phyloP scores from a whole-genome alignment of 371 early-diverging fungal genomes.

The Rhizomucor pusillus region DNA sequence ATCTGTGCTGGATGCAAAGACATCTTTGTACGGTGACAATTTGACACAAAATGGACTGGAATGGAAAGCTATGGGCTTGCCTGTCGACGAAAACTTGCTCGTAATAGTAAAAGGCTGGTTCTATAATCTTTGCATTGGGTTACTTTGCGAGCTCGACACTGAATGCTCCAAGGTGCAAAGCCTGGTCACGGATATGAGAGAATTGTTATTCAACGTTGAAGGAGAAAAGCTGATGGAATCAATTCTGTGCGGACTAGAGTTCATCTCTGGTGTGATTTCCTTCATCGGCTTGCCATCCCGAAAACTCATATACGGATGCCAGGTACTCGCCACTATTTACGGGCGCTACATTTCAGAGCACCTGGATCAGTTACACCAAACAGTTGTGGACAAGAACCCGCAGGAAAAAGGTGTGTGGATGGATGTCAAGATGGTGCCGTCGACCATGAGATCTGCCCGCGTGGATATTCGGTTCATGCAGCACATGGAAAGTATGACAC shows the following conservation, averaged over 20 bases:
- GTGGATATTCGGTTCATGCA: slow-evolving; percentile 44
- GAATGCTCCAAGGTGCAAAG: slow-evolving; percentile 36
- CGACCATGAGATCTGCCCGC: slow-evolving; percentile 4
- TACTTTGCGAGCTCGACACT: slow-evolving; percentile 29
- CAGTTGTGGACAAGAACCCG: slow-evolving; percentile 5
- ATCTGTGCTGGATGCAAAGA: slow-evolving; percentile 25
- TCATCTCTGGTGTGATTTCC: slow-evolving; percentile 25
- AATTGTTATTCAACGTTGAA: slow-evolving; percentile 20
- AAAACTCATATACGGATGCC: slow-evolving; percentile 28
- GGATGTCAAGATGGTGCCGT: slow-evolving; percentile 11
- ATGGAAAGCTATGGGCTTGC: slow-evolving; percentile 50
- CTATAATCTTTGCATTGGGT: slow-evolving; percentile 28
- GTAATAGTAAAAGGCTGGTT: slow-evolving; percentile 38
- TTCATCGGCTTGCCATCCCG: slow-evolving; percentile 32
- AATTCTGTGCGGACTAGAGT: slow-evolving; percentile 37
- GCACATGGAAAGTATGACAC: slow-evolving; percentile 34
- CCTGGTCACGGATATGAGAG: slow-evolving; percentile 23
- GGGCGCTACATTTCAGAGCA: slow-evolving; percentile 38
- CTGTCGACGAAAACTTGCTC: slow-evolving; percentile 39
- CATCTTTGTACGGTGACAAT: slow-evolving; percentile 32
- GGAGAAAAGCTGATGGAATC: slow-evolving; percentile 44
- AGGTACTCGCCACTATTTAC: slow-evolving; percentile 29
- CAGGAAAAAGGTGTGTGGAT: background rate
- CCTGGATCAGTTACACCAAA: slow-evolving; percentile 25
- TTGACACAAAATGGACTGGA: slow-evolving; percentile 42